These are phyloP conservation scores for Dionaea muscipula DNA, from an alignment of 179 eudicot genomes.

Conservation along the genomic window DNA sequence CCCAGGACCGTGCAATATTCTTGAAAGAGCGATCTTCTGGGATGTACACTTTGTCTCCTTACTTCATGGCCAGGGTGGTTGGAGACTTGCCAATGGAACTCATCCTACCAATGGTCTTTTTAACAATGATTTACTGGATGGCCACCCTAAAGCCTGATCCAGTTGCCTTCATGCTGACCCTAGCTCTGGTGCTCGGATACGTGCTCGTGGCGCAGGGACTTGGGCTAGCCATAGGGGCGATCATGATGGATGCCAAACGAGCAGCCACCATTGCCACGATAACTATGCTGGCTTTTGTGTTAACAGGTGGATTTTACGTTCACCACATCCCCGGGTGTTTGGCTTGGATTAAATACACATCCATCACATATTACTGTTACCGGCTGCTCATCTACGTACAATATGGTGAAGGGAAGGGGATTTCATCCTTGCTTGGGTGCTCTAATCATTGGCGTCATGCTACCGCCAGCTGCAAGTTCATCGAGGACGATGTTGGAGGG, in stretches of 20 bases:
- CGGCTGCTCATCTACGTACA: slow-evolving; percentile 62
- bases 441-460: slow-evolving; percentile 11
- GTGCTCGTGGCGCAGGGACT: slow-evolving; percentile 83
- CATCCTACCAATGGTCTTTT: slow-evolving; percentile 55
- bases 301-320: slow-evolving; percentile 87
- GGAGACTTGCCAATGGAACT: slow-evolving; percentile 93
- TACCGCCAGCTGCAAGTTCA: slow-evolving; percentile 40
- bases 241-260: slow-evolving; percentile 90
- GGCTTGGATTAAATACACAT: slow-evolving; percentile 64
- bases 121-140: slow-evolving; percentile 73
- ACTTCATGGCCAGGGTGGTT: slow-evolving; percentile 66
- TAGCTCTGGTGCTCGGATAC: slow-evolving; percentile 41
- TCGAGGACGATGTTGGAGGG: slow-evolving; percentile 55
- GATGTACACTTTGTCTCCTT: slow-evolving; percentile 82
- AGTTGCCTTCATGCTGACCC: slow-evolving; percentile 39
- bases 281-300: slow-evolving; percentile 75
- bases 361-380: slow-evolving; percentile 55
- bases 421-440: slow-evolving; percentile 43
- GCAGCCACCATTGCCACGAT: slow-evolving; percentile 81
- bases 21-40: slow-evolving; percentile 76
- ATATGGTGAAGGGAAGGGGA: slow-evolving; percentile 44
- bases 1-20: slow-evolving; percentile 77
- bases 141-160: slow-evolving; percentile 47
- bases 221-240: slow-evolving; percentile 77
- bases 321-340: slow-evolving; percentile 60